Evolutionary conservation across 2,329 filamentous ascomycete species (phyloP), one percentile per base, ranked within the genome.

Genomic region (Diaporthe humulicola): DNA sequence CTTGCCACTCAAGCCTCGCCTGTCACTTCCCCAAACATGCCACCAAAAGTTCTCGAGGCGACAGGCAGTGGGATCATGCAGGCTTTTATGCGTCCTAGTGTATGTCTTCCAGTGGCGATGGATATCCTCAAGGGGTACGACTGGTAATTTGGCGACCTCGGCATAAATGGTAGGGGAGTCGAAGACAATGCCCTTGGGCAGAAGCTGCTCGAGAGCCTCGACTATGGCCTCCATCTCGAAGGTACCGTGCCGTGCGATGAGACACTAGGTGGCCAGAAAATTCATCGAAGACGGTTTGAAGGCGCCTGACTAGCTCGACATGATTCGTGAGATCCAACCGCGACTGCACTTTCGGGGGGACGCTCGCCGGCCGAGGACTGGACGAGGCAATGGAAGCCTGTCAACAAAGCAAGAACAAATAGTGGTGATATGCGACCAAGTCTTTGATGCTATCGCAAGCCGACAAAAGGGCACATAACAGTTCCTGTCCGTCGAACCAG

Each of bases 21-120:
- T 85, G 76, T 91, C 84, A 77, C 91, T 92, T 45, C 90, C 90
- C 87, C 90, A 90, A 71, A 92, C 89, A 79, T 92, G 90, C 88
- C 90, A 92, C 90, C 90, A 93, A 77, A 92, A 91, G 78, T 92
- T 90, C 79, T 92, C 90, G 28, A 92, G 83, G 25, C 91, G 89
- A 74, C 88, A 88, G 38, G 90, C 90, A 4, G 90, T 92, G n/a
- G 90, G 90, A 78, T 92, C 90, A 75, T 87, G 85, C 42, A 92
- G 85, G 77, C 87, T 87, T 78, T 89, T 88, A 76, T 89, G 88
- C 22, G 89, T 92, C 40, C 87, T 90, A 15, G 90, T 90, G 78
- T 92, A 92, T 7, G 91, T 89, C 82, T 89, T 87, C 87, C 89
- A 91, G 79, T 90, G 89, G 78, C 87, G 84, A 78, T 85, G 85